These are phyloP conservation scores for Lablab purpureus DNA, from an alignment of 306 rosid genomes.

Conservation along the genomic window DNA sequence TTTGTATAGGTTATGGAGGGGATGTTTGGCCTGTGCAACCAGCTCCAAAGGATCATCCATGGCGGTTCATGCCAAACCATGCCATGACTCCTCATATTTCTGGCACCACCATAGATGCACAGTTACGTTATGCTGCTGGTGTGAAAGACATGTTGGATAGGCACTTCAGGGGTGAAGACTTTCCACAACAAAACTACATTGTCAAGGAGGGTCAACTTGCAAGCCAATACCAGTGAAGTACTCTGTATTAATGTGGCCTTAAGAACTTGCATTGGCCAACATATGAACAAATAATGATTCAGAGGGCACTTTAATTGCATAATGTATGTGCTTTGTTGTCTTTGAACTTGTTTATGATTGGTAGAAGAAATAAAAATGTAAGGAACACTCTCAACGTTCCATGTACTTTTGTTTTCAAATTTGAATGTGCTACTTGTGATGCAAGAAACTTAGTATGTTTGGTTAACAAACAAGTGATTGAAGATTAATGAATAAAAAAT, in stretches of 20 bases:
- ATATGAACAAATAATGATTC: constrained; percentile 27
- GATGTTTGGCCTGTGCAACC: constrained; percentile 99
- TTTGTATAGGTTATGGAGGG: constrained; percentile 81
- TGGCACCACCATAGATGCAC: constrained; percentile 98
- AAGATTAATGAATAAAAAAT: too few species aligned
- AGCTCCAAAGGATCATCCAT: constrained; percentile 98
- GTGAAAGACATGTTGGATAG: constrained; percentile 90
- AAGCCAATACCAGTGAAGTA: constrained; percentile 75
- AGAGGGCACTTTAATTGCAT: background rate
- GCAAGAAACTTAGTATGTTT: background rate
- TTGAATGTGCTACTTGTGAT: background rate
- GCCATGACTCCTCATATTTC: constrained; percentile 99
- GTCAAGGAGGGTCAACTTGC: constrained; percentile 92
- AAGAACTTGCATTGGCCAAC: constrained; percentile 26
- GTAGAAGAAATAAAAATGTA: constrained; percentile 31
- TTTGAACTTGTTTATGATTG: background rate
- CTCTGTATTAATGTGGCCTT: constrained; percentile 1
- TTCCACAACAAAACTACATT: constrained; percentile 89
- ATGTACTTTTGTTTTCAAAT: background rate
- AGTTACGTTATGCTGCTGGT: constrained; percentile 97
- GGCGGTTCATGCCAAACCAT: constrained; percentile 99
- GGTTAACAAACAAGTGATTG: too few species aligned
- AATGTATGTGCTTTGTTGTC: constrained; percentile 6
- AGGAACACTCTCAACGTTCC: background rate
- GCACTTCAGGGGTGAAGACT: constrained; percentile 92